phyloP scores from a whole-genome alignment of 345 rosid genomes.

The Hibiscus mutabilis region DNA sequence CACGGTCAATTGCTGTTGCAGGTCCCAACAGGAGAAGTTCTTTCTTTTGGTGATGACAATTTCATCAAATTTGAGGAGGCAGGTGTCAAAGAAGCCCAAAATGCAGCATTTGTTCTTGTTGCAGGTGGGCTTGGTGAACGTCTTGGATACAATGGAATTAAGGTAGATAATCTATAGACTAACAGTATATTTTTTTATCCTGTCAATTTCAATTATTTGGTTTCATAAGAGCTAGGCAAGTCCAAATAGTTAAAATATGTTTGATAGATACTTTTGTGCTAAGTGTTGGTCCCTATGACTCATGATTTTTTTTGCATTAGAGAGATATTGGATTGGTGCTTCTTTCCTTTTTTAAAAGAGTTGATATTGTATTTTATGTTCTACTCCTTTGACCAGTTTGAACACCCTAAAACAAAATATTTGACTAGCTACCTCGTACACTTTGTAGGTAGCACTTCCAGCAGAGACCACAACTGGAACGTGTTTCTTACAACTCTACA shows the following conservation, averaged over 20 bases:
- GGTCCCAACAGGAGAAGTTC: conserved; percentile 69
- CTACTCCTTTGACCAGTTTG: neutral
- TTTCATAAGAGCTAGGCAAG: neutral
- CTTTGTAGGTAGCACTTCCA: conserved; percentile 84
- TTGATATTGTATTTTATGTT: neutral
- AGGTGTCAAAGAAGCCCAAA: conserved; percentile 73
- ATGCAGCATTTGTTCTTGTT: conserved; percentile 90
- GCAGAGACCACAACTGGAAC: conserved; percentile 80
- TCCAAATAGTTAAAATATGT: neutral
- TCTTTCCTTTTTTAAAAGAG: neutral
- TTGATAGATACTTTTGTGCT: neutral
- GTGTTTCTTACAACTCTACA: conserved; percentile 78
- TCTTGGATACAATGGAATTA: conserved; percentile 96
- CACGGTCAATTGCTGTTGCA: neutral
- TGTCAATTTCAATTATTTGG: neutral
- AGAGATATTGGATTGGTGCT: neutral
- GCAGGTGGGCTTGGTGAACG: conserved; percentile 99
- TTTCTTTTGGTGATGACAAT: conserved; percentile 55
- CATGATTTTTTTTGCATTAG: neutral
- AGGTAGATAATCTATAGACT: conserved; percentile 36
- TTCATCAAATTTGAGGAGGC: conserved; percentile 66
- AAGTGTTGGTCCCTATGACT: neutral
- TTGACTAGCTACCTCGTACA: conserved; percentile 9
- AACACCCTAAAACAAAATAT: neutral
- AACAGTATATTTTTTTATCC: neutral